Evolutionary conservation across 768 basidiomycete genomes (phyloP).

Genomic region (Daedalea quercina): DNA sequence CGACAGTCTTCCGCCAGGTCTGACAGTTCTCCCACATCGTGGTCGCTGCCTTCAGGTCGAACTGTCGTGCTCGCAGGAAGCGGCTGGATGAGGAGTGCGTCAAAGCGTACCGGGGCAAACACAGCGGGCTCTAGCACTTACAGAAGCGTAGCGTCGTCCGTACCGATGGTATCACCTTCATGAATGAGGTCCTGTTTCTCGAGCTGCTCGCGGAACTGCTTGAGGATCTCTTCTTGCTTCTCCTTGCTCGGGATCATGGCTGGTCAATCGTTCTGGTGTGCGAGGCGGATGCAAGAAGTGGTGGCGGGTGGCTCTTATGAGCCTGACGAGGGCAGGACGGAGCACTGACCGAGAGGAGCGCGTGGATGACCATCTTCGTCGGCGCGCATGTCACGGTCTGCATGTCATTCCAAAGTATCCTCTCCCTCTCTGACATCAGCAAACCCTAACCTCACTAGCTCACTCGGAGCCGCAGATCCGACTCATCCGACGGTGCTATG

Average conservation of each 20-base stretch:
- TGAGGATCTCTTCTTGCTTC: conserved; percentile 32
- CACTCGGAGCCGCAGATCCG: too few species aligned
- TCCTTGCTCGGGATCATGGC: conserved; percentile 19
- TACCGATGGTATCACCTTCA: conserved; percentile 48
- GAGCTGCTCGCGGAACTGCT: conserved; percentile 45
- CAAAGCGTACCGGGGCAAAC: neutral
- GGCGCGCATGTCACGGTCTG: neutral
- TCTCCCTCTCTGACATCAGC: neutral
- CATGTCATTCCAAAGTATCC: neutral
- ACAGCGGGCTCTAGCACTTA: conserved; percentile 19
- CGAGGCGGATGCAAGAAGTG: neutral
- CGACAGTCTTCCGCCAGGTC: conserved; percentile 59
- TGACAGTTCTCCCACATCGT: conserved; percentile 63
- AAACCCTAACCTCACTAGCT: too few species aligned
- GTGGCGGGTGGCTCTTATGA: neutral
- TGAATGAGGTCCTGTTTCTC: conserved; percentile 47
- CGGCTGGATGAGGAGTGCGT: conserved; percentile 35
- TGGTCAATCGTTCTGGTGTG: neutral
- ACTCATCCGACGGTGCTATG: neutral
- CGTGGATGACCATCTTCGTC: neutral
- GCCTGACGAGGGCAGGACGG: neutral
- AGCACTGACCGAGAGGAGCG: neutral
- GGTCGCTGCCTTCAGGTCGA: conserved; percentile 50
- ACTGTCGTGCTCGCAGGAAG: conserved; percentile 72
- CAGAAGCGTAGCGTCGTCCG: conserved; percentile 55